These are phyloP conservation scores for Wolfiporia cocos DNA, from an alignment of 1,284 basidiomycete species.

Conservation along the genomic window DNA sequence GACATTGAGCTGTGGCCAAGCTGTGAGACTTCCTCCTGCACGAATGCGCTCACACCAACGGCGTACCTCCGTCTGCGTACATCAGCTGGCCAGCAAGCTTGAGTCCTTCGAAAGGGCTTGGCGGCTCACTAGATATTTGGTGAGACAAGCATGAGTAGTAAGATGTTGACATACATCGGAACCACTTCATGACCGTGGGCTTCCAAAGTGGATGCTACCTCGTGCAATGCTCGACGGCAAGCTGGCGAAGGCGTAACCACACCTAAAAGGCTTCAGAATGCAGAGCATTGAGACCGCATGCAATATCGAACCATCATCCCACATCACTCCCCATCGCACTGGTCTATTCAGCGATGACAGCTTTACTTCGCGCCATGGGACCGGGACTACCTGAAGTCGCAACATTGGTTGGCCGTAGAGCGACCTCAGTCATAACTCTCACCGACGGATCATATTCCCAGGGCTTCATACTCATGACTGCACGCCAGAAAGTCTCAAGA, in stretches of 20 bases:
- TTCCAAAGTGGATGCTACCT: constrained; percentile 40
- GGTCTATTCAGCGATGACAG: constrained; percentile 22
- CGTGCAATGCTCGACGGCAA: constrained; percentile 47
- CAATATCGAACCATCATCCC: constrained; percentile 37
- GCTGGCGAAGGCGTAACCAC: constrained; percentile 54
- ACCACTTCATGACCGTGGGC: constrained; percentile 47
- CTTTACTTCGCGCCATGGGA: constrained; percentile 49
- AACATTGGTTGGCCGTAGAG: not conserved
- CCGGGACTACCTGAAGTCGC: constrained; percentile 29
- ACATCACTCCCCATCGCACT: constrained; percentile 48
- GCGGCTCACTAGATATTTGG: constrained; percentile 24
- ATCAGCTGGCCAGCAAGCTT: constrained; percentile 33
- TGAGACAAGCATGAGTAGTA: too few relatives aligned
- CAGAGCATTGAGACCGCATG: too few relatives aligned
- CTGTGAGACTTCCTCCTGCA: not conserved
- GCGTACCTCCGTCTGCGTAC: constrained; percentile 32
- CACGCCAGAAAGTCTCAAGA: constrained; percentile 27
- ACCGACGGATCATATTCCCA: constrained; percentile 59
- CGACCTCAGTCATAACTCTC: constrained; percentile 14
- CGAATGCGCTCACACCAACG: not conserved
- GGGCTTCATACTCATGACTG: constrained; percentile 50
- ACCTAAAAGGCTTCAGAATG: too few relatives aligned
- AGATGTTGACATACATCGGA: constrained; percentile 33
- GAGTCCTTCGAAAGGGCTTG: constrained; percentile 32
- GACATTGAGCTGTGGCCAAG: constrained; percentile 23